Conservation (phyloP, 495 filamentous ascomycete species). For the Hypomontagnella monticulosa region DNA sequence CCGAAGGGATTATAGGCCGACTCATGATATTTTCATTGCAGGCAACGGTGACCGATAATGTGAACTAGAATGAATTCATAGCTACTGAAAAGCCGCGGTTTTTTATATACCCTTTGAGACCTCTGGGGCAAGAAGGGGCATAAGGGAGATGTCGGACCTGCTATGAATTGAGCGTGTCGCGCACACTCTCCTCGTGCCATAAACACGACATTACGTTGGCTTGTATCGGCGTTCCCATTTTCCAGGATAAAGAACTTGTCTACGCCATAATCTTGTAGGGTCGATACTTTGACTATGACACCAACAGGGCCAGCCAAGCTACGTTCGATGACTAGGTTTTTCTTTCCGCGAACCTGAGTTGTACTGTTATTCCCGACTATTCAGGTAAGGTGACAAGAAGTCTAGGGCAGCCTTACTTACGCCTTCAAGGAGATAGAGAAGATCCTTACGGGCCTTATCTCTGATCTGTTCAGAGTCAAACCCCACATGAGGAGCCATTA, state of each 20-base stretch:
- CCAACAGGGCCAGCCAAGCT: conserved; percentile 88
- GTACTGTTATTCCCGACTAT: conserved; percentile 47
- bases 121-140: conserved; percentile 10
- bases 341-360: conserved; percentile 91
- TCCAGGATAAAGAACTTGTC: conserved; percentile 96
- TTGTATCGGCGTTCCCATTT: conserved; percentile 89
- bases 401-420: conserved; percentile 71
- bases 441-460: conserved; percentile 84
- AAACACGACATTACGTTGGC: conserved; percentile 95
- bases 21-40: conserved; percentile 35
- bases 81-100: conserved; percentile 32
- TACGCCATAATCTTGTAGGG: conserved; percentile 85
- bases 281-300: conserved; percentile 92
- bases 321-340: conserved; percentile 94
- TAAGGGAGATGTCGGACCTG: conserved; percentile 71
- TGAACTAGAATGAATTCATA: conserved; percentile 34
- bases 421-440: conserved; percentile 86
- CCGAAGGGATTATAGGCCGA: conserved; percentile 28
- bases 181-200: conserved; percentile 88
- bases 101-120: conserved; percentile 26
- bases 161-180: conserved; percentile 80
- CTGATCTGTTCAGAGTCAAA: conserved; percentile 83
- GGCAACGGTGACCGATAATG: conserved; percentile 31
- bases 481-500: conserved; percentile 72
- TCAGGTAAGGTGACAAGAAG: conserved; percentile 3